Evolutionary conservation across 2,329 filamentous ascomycete genomes (phyloP), one percentile per base, ranked within the genome.

Genomic region (Cladosporium sp.): DNA sequence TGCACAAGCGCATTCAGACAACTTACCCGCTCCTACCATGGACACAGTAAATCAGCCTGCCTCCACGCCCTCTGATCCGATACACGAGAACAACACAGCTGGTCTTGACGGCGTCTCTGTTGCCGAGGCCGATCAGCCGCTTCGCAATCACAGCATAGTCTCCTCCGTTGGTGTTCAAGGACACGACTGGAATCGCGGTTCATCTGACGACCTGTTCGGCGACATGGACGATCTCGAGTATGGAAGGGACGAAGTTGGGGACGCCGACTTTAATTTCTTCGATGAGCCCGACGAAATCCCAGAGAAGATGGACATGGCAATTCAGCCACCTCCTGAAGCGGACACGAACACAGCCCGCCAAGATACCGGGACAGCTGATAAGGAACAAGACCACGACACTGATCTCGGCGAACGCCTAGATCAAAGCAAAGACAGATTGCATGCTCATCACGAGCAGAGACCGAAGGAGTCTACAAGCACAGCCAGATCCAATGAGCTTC

Each of bases 231-330:
- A 87, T 49, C 74, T 86, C 57, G 82, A 82, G 11, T 88, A 88
- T 67, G 82, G 78, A n/a, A 79, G 83, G n/a, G 78, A 81, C 55
- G 80, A 72, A n/a, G 73, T 92, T n/a, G 90, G 85, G 1, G 88
- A 93, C 58, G 86, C 82, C 5, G 88, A 93, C 62, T 92, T 92
- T 64, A 88, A 80, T 63, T 92, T 91, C 66, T 92, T 92, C 58
- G 86, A 92, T 59, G 83, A 85, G 53, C 76, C 75, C 2, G 71
- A 51, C 18, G 38, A 20, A 9, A 20, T 41, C 11, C 40, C 25
- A 11, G 39, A 18, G 3, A 45, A 29, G 13, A 18, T 19, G 20
- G 30, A 18, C 25, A 30, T 12, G 11, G 29, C 32, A 19, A 13
- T 12, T 3, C 33, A 4, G 8, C 15, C 12, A 2, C 11, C 6